Evolutionary conservation across 345 rosid species (phyloP), one percentile per base, ranked within the genome.

Genomic region (Arabidopsis suecica): DNA sequence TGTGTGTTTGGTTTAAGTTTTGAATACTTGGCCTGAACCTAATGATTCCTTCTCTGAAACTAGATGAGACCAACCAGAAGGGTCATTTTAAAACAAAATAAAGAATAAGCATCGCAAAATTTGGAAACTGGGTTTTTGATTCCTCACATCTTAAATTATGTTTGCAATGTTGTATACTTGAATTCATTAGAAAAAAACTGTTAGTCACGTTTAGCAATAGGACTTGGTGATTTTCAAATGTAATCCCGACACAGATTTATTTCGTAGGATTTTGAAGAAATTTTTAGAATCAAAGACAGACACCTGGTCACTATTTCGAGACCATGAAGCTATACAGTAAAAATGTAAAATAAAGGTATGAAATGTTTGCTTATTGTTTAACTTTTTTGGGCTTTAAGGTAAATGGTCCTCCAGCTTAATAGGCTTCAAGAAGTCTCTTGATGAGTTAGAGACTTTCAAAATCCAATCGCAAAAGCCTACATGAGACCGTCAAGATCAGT

Each of bases 401-500:
- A 1, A 20, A 18, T 18, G 36, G 5, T 0, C 16, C 23, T 1
- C 62, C n/a, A 0, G 47, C 2, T 37, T 18, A 10, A 20, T 5
- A 10, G 64, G 64, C 44, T 59, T 11, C 1, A 4, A 5, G 11
- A n/a, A 65, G 72, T 42, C 78, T 67, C 72, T 37, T 7, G 61
- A 1, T 3, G 18, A 50, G 10, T 4, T 0, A 67, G 73, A 75
- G 68, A 20, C 54, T 67, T 74, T 5, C 2, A 11, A 59, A 32
- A 75, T 61, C 47, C 61, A 59, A 59, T 59, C 30, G 61, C 20
- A 57, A 59, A 23, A 28, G 9, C 1, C 9, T 16, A 20, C 5
- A 49, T 16, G 8, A 47, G 3, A 25, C 9, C 37, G 59, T 59
- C 73, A 40, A 75, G 16, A 66, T 38, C 55, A 49, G 54, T 49